phyloP scores from a whole-genome alignment of 768 basidiomycete species.

The Suillus cothurnatus region DNA sequence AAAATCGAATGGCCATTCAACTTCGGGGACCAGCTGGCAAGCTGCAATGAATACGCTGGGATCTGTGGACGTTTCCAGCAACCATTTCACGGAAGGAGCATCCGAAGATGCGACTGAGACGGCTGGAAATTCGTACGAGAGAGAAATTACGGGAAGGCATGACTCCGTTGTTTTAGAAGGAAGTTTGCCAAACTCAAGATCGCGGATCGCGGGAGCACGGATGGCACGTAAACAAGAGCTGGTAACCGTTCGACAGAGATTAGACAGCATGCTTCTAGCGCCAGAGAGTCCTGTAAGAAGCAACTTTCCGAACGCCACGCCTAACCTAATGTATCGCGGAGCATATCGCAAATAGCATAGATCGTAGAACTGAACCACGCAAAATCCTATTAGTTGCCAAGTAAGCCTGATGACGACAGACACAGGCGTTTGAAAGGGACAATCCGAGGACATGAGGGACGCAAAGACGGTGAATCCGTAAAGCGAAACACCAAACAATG shows the following conservation, averaged over 20 bases:
- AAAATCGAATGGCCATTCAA: slow-evolving; percentile 19
- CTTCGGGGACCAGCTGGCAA: slow-evolving; percentile 13
- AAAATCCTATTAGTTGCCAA: not conserved
- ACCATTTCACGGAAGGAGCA: slow-evolving; percentile 18
- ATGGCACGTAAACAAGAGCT: not conserved
- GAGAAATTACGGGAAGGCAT: slow-evolving; percentile 1
- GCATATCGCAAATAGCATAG: not conserved
- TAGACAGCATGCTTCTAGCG: slow-evolving; percentile 2
- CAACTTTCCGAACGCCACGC: not conserved
- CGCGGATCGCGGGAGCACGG: not conserved
- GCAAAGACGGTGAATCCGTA: slow-evolving; percentile 16
- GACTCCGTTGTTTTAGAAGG: not conserved
- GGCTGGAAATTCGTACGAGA: slow-evolving; percentile 1
- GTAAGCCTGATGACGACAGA: slow-evolving; percentile 9
- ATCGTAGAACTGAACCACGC: not conserved
- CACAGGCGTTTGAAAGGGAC: slow-evolving; percentile 20
- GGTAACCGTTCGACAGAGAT: not conserved
- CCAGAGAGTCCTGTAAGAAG: not conserved
- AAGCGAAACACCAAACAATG: slow-evolving; percentile 11
- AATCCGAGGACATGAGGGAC: slow-evolving; percentile 12
- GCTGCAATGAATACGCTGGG: slow-evolving; percentile 15
- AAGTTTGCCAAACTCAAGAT: slow-evolving; percentile 5
- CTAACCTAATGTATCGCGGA: not conserved
- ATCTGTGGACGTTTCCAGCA: slow-evolving; percentile 22
- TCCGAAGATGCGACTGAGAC: slow-evolving; percentile 6